Base-by-base conservation (phyloP, 768 basidiomycete species). In the Kwoniella botswanensis region DNA sequence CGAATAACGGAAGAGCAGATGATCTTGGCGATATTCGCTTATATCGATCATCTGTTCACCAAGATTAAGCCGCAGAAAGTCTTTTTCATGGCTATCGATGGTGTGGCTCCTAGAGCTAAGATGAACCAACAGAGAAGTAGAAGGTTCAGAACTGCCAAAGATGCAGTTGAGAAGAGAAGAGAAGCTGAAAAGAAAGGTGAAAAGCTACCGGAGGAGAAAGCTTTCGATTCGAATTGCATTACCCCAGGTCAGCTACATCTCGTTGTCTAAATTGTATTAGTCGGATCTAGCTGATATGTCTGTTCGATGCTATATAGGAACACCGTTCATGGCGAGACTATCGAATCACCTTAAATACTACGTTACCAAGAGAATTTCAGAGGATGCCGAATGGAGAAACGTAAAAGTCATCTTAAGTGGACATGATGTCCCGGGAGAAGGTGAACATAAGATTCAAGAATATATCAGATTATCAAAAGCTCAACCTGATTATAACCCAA, bases 381-480 rank as follows among this genome's bases (percentile, higher is more conserved):
- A 99, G 82, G 97, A 99, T 84, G 89, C 97, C 2, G 91, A 94
- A 82, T 99, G 97, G 97, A 87, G 93, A 70, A 88, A 91, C 66
- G 89, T 98, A 53, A 87, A 94, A 79, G 94, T 98, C 22, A 92
- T 99, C 50, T 86, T 99, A 46, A 96, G 93, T 35, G 97, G 97
- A 12, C 94, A 98, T 83, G 96, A 99, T 77, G 95, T 83, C 3
- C 97, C 97, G 0, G 97, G 97, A 75, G 97, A 99, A 84, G 97
- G 97, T 70, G 97, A 99, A 82, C 97, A 99, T 88, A 99, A 99
- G 87, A 95, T 99, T 76, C 98, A 98, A 92, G 97, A 98, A 83
- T 99, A 95, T 84, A 98, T 99, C 82, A 91, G 97, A 50, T 85
- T 94, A 71, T 90, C 92, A 63, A 92, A 95, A 76, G 95, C 97